Evolutionary conservation across 2,329 filamentous ascomycete species (phyloP).

Genomic region (Nemania sp.): DNA sequence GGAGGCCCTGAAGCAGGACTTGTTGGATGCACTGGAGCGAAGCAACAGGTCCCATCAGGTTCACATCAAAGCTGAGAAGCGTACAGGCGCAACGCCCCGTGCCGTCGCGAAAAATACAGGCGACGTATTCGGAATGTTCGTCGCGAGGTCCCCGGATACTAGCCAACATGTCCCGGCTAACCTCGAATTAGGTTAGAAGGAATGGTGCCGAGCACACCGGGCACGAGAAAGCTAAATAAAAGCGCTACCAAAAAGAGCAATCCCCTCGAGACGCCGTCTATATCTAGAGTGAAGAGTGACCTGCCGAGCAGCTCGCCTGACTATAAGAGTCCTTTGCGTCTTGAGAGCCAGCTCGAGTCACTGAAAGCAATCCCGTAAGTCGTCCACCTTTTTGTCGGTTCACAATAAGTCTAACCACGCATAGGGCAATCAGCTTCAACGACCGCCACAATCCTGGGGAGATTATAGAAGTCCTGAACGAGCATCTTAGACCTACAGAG

Average conservation of each 20-base stretch:
- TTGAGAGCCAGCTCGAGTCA: constrained; percentile 46
- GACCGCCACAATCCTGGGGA: constrained; percentile 80
- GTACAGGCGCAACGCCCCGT: constrained; percentile 64
- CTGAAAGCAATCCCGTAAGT: constrained; percentile 46
- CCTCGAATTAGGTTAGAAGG: constrained; percentile 60
- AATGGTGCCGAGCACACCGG: constrained; percentile 66
- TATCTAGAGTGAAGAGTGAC: constrained; percentile 50
- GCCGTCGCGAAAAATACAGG: constrained; percentile 55
- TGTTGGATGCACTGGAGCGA: constrained; percentile 82
- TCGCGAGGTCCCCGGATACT: constrained; percentile 3
- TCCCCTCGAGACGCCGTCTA: constrained; percentile 50
- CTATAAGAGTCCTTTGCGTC: constrained; percentile 45
- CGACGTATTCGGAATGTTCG: constrained; percentile 83
- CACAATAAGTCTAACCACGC: constrained; percentile 15
- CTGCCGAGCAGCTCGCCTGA: constrained; percentile 50
- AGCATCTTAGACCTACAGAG: constrained; percentile 68
- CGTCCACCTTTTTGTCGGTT: not conserved
- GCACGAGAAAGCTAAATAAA: constrained; percentile 49
- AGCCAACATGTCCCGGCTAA: constrained; percentile 1
- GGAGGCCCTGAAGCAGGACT: constrained; percentile 79
- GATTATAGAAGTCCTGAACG: constrained; percentile 80
- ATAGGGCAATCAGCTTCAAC: constrained; percentile 67
- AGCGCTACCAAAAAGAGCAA: constrained; percentile 42
- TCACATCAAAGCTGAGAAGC: constrained; percentile 66
- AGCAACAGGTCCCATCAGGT: constrained; percentile 67